phyloP scores from a whole-genome alignment of 208 protist species.

The Trypanosoma rangeli region DNA sequence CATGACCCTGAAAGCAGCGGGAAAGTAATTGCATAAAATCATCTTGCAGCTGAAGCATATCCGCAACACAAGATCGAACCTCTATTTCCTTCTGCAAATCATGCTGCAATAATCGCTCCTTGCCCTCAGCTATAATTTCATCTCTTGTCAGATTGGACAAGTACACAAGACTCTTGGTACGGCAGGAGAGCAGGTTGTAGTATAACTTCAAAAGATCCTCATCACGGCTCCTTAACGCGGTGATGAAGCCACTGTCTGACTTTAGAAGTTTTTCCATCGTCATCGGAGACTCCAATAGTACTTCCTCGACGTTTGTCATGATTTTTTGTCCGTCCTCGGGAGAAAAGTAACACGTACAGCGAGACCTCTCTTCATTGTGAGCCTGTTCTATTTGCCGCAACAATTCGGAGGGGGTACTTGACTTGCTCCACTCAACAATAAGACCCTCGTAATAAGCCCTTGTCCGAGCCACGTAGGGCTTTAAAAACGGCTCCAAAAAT shows the following conservation, averaged over 20 bases:
- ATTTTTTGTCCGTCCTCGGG: conserved; percentile 49
- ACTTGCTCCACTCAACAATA: conserved; percentile 41
- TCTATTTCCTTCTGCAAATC: conserved; percentile 54
- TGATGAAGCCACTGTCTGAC: conserved; percentile 45
- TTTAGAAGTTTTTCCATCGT: conserved; percentile 46
- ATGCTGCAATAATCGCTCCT: conserved; percentile 41
- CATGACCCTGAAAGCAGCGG: conserved; percentile 65
- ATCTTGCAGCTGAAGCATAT: conserved; percentile 79
- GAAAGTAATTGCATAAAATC: conserved; percentile 56
- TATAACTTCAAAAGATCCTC: conserved; percentile 45
- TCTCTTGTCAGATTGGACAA: conserved; percentile 46
- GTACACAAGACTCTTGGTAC: conserved; percentile 38
- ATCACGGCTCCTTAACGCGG: conserved; percentile 46
- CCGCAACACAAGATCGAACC: conserved; percentile 53
- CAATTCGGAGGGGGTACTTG: conserved; percentile 36
- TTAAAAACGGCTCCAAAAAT: conserved; percentile 74
- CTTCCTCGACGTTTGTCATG: conserved; percentile 58
- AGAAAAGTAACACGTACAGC: conserved; percentile 67
- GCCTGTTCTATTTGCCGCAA: conserved; percentile 40
- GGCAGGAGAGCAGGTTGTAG: conserved; percentile 64
- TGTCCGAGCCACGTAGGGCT: conserved; percentile 59
- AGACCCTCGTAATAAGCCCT: conserved; percentile 50
- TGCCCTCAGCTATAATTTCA: conserved; percentile 55
- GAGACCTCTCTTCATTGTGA: conserved; percentile 44
- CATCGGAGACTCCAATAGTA: conserved; percentile 50